Conservation (phyloP, 1,284 basidiomycete species). For the Phellinidium pouzarii region DNA sequence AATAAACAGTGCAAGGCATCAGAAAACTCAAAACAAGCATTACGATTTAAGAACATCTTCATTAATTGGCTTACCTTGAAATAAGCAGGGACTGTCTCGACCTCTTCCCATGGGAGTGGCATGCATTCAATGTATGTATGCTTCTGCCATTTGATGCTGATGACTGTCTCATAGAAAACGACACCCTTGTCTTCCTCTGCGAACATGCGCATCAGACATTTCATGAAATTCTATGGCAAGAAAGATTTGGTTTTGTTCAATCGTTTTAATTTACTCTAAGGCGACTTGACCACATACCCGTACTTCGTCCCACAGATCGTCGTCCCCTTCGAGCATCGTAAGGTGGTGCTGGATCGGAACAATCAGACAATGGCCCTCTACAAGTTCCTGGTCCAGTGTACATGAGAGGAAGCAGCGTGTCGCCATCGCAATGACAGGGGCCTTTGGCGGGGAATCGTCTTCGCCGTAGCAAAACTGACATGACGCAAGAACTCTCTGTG, state of each 20-base stretch:
- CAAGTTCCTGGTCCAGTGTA: constrained; percentile 80
- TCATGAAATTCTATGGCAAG: constrained; percentile 90
- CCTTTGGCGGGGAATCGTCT: constrained; percentile 78
- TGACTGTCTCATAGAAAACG: constrained; percentile 90
- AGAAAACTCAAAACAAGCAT: too few relatives aligned
- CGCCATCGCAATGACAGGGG: constrained; percentile 85
- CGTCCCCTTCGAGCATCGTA: constrained; percentile 88
- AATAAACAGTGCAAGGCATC: too few relatives aligned
- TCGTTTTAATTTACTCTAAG: background rate
- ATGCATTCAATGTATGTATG: constrained; percentile 94
- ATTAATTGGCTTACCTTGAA: constrained; percentile 60
- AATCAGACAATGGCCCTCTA: constrained; percentile 87
- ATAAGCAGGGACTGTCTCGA: constrained; percentile 83
- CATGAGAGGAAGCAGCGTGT: constrained; percentile 86
- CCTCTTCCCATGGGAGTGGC: constrained; percentile 80
- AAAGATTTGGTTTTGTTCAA: background rate
- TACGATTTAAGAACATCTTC: too few relatives aligned
- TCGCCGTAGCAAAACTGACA: constrained; percentile 89
- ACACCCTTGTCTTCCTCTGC: constrained; percentile 85
- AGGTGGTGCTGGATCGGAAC: constrained; percentile 94
- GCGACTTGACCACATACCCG: constrained; percentile 45
- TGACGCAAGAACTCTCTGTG: constrained; percentile 82
- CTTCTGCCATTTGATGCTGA: constrained; percentile 78
- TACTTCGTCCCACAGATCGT: constrained; percentile 97
- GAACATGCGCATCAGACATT: constrained; percentile 93